phyloP scores from a whole-genome alignment of 208 protist species.

The Zelonia costaricensis region DNA sequence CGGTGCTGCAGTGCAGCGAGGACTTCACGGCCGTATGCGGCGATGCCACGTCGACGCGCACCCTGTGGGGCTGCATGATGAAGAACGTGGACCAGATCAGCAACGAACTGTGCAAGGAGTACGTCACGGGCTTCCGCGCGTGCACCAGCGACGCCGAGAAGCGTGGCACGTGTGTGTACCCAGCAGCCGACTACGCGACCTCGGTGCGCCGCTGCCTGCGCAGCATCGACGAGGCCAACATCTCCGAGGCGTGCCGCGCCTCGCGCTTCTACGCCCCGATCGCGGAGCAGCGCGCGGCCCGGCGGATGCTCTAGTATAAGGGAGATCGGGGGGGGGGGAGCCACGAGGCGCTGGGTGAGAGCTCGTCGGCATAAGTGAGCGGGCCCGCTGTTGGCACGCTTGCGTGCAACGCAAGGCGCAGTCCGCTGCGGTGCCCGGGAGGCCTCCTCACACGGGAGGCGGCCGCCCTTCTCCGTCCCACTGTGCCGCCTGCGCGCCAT shows the following conservation, averaged over 20 bases:
- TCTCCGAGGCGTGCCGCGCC: slow-evolving; percentile 28
- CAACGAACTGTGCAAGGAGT: slow-evolving; percentile 28
- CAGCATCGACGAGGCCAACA: slow-evolving; percentile 7
- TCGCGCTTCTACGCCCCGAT: slow-evolving; percentile 40
- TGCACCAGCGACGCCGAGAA: slow-evolving; percentile 38
- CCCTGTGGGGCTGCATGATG: slow-evolving; percentile 46
- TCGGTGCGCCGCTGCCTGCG: slow-evolving; percentile 38
- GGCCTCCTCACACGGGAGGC: no score
- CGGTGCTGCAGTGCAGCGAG: slow-evolving; percentile 30
- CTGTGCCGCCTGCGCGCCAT: no score
- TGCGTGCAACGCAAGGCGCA: no score
- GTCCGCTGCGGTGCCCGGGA: no score
- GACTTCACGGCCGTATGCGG: slow-evolving; percentile 34
- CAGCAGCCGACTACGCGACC: slow-evolving; percentile 24
- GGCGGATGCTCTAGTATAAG: not conserved
- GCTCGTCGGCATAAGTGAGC: no score
- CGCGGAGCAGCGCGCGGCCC: slow-evolving; percentile 11
- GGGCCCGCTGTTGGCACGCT: no score
- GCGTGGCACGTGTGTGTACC: slow-evolving; percentile 29
- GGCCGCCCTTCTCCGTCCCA: not conserved
- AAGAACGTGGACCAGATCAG: slow-evolving; percentile 27
- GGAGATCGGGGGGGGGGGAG: not conserved
- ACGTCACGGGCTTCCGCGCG: slow-evolving; percentile 36
- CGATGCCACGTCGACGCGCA: slow-evolving; percentile 2
- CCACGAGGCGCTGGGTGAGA: not conserved